Conservation (phyloP, 352 stramenopile genomes). For the Pythium pectinolyticum region DNA sequence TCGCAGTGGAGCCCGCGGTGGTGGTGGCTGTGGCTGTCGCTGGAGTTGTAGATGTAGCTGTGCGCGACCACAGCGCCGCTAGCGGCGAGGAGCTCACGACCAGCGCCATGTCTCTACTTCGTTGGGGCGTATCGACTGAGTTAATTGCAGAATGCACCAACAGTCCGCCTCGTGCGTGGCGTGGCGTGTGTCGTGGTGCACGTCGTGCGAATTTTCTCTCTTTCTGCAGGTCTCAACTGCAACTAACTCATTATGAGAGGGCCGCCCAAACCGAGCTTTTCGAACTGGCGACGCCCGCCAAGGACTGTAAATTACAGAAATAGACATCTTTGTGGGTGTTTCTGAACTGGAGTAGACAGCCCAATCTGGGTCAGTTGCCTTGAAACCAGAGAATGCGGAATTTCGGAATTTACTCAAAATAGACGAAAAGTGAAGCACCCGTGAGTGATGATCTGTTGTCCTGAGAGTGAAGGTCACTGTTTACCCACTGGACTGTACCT, state of each 20-base stretch:
- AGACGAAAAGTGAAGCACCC: background rate
- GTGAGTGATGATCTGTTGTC: conserved; percentile 30
- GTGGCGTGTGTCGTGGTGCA: too few species aligned
- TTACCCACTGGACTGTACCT: too few species aligned
- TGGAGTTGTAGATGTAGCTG: background rate
- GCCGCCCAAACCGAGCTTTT: conserved; percentile 3
- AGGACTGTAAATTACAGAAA: conserved; percentile 1
- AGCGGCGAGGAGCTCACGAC: conserved; percentile 24
- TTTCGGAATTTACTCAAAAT: conserved; percentile 1
- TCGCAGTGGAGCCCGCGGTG: too few species aligned
- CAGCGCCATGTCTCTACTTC: conserved; percentile 22
- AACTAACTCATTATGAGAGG: conserved; percentile 36
- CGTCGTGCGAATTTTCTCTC: conserved; percentile 19
- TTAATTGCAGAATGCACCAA: conserved; percentile 1
- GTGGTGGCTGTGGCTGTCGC: too few species aligned
- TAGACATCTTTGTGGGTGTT: background rate
- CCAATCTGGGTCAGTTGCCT: background rate
- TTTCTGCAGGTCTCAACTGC: conserved; percentile 18
- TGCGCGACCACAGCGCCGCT: conserved; percentile 1
- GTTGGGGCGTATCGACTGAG: background rate
- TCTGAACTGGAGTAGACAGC: background rate
- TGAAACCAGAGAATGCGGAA: background rate
- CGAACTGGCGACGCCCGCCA: conserved; percentile 6
- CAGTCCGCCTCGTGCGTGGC: conserved; percentile 4
- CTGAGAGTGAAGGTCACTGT: conserved; percentile 24